phyloP scores from a whole-genome alignment of 2,329 filamentous ascomycete species.

The Cercospora sp. region DNA sequence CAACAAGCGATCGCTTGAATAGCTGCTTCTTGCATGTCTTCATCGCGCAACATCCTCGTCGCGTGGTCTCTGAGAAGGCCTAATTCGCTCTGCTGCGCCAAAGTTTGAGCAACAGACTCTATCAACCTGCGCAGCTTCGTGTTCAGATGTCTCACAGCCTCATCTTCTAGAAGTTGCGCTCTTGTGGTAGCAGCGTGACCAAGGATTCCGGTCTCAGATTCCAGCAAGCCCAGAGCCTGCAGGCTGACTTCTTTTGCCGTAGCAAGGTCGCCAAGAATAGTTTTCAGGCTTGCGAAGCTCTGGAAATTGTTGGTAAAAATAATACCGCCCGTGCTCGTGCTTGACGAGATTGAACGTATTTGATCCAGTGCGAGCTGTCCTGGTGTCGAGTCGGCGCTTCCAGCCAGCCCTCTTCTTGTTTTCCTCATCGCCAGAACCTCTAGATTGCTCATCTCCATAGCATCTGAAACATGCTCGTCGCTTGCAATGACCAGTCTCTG shows the following conservation, averaged over 20 bases:
- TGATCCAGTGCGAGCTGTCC: not conserved
- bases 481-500: conserved; percentile 34
- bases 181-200: conserved; percentile 41
- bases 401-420: conserved; percentile 10
- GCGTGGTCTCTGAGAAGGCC: conserved; percentile 4
- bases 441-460: conserved; percentile 10
- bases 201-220: conserved; percentile 43
- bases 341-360: conserved; percentile 19
- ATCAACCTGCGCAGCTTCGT: conserved; percentile 33
- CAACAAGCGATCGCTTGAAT: not conserved
- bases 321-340: not conserved
- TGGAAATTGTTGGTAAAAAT: not conserved
- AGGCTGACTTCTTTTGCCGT: conserved; percentile 42
- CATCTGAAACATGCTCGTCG: not conserved
- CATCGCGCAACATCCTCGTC: not conserved
- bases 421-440: conserved; percentile 23
- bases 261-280: conserved; percentile 10
- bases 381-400: not conserved
- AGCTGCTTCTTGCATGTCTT: not conserved
- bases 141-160: conserved; percentile 37
- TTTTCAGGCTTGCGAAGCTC: not conserved
- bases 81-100: conserved; percentile 6
- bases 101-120: conserved; percentile 39
- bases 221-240: conserved; percentile 44
- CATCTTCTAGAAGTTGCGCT: conserved; percentile 38